These are phyloP conservation scores for Pleurotus ostreatus DNA, from an alignment of 768 basidiomycete genomes.

Conservation along the genomic window DNA sequence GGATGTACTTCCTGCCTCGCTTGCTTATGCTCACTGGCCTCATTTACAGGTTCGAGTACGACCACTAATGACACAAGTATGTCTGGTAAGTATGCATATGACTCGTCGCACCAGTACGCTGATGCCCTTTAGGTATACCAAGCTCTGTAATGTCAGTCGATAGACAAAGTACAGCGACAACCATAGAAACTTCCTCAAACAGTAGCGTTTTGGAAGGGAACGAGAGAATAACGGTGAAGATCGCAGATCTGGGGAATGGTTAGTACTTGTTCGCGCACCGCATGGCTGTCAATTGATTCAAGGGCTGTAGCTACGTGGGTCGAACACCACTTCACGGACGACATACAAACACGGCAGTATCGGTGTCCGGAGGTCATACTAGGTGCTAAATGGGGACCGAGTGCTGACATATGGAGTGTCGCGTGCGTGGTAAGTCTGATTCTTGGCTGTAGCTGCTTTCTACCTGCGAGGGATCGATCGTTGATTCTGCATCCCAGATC, in stretches of 20 bases:
- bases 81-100: not conserved
- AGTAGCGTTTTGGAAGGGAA: slow-evolving; percentile 17
- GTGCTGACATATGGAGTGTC: slow-evolving; percentile 96
- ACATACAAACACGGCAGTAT: slow-evolving; percentile 97
- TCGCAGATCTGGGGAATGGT: slow-evolving; percentile 97
- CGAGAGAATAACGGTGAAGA: slow-evolving; percentile 94
- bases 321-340: slow-evolving; percentile 97
- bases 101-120: not conserved
- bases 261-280: slow-evolving; percentile 18
- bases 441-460: not conserved
- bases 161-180: slow-evolving; percentile 6
- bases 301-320: slow-evolving; percentile 67
- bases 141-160: slow-evolving; percentile 32
- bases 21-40: not conserved
- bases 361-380: slow-evolving; percentile 97
- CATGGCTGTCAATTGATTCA: slow-evolving; percentile 1
- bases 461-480: not conserved
- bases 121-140: slow-evolving; percentile 9
- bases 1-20: not conserved
- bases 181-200: slow-evolving; percentile 17
- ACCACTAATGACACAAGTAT: not conserved
- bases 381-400: slow-evolving; percentile 93
- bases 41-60: slow-evolving; percentile 13
- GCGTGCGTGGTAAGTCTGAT: slow-evolving; percentile 75
- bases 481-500: slow-evolving; percentile 41